Evolutionary conservation across 305 asterid genomes (phyloP), one percentile per base, ranked within the genome.

Genomic region (Fraxinus platypoda): DNA sequence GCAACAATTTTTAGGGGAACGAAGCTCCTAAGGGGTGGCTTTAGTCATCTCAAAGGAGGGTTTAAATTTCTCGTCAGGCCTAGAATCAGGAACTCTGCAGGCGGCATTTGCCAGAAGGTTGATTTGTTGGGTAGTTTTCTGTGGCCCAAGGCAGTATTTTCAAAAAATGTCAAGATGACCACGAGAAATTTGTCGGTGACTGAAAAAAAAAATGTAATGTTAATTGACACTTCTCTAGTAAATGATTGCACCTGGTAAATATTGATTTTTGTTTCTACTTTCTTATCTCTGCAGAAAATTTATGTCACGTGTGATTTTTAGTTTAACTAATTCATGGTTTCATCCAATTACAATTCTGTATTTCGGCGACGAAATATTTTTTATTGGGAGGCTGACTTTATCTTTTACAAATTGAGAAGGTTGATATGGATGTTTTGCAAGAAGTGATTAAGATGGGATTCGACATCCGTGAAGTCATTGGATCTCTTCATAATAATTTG

Each of bases 361-460:
- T 64, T 9, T 64, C 34, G 4, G 34, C 13, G 7, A 74, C 2
- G 19, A 43, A 41, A 62, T 38, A 81, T n/a, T 70, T 57, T 66
- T 26, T 26, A 66, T 25, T 12, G 74, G 77, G 46, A 21, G 13
- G 19, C 76, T 84, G 41, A 82, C 26, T 19, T 33, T 66, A 21
- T 76, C 17, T 37, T 83, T 57, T 71, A 13, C 41, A 5, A 66
- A 75, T 81, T 71, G 76, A 37, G 31, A 78, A 92, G 94, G 87
- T 91, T 68, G 85, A 91, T 70, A 79, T 90, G 66, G 89, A 88
- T 52, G 84, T 87, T 41, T 80, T 91, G 49, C 86, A 78, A 79
- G 90, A 87, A 46, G 86, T 91, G 91, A 87, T 71, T 28, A 81
- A 9, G 46, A 84, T 83, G 89, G 94, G 96, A 35, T 91, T 91